These are phyloP conservation scores for Neoscytalidium dimidiatum DNA, from an alignment of 2,329 filamentous ascomycete species.

Conservation along the genomic window DNA sequence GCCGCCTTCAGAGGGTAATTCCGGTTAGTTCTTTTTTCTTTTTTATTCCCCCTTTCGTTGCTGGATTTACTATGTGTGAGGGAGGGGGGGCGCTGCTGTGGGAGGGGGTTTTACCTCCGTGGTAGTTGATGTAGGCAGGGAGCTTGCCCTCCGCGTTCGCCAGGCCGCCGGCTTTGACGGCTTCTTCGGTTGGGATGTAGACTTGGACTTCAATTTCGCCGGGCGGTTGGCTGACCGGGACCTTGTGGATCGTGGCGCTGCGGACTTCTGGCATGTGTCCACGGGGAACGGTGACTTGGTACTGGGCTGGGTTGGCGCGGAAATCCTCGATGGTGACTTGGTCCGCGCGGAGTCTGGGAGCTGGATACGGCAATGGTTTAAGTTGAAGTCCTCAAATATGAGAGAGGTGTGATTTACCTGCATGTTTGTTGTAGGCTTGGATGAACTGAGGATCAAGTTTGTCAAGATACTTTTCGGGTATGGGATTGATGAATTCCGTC, in stretches of 20 bases:
- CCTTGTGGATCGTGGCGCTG: conserved; percentile 29
- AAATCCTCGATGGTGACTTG: background rate
- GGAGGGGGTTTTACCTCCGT: background rate
- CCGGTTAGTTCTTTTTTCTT: background rate
- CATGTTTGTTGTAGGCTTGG: conserved; percentile 38
- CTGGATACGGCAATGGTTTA: conserved; percentile 25
- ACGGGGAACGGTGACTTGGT: conserved; percentile 30
- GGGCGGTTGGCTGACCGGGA: background rate
- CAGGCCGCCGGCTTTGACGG: conserved; percentile 26
- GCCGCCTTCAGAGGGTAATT: background rate
- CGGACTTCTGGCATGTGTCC: conserved; percentile 30
- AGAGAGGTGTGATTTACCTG: conserved; percentile 31
- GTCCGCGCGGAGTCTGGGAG: conserved; percentile 23
- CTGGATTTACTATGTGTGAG: background rate
- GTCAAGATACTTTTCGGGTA: conserved; percentile 25
- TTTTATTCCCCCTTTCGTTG: background rate
- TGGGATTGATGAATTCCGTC: background rate
- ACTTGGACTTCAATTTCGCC: conserved; percentile 26
- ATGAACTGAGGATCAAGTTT: conserved; percentile 43
- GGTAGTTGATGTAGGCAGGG: background rate
- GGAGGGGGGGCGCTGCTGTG: background rate
- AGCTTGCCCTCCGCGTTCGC: background rate
- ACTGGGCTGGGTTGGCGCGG: conserved; percentile 21
- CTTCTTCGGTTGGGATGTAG: conserved; percentile 38
- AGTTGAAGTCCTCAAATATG: no score